These are phyloP conservation scores for Pleurozium schreberi DNA, from an alignment of 225 moss, liverwort and hornwort genomes.

Conservation along the genomic window DNA sequence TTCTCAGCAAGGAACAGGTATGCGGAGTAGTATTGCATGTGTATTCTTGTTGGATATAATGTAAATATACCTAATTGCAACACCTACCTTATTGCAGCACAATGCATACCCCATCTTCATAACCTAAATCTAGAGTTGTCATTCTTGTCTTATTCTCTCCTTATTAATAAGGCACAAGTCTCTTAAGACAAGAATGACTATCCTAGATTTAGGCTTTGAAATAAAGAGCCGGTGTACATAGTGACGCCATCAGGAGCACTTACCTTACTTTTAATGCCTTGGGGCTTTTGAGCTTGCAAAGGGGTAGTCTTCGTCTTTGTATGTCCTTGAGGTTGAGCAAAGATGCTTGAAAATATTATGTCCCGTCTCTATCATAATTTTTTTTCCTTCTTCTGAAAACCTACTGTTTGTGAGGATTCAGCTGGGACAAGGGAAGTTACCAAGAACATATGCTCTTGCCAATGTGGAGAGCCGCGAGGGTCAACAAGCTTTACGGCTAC, in stretches of 20 bases:
- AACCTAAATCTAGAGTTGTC: background rate
- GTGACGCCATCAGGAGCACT: background rate
- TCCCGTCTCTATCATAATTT: background rate
- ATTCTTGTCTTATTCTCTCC: background rate
- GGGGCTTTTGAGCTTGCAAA: background rate
- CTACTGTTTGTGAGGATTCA: conserved; percentile 5
- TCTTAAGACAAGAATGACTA: background rate
- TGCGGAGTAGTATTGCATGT: background rate
- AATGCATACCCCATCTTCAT: background rate
- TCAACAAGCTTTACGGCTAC: conserved; percentile 66
- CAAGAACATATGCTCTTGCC: conserved; percentile 74
- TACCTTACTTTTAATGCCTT: background rate
- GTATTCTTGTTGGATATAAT: background rate
- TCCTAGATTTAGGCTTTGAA: background rate
- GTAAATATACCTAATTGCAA: background rate
- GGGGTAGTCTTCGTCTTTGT: background rate
- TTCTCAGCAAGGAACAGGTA: conserved; percentile 96
- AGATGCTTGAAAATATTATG: background rate
- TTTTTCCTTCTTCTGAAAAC: background rate
- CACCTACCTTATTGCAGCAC: background rate
- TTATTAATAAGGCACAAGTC: background rate
- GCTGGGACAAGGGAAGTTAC: conserved; percentile 56
- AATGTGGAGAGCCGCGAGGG: conserved; percentile 84
- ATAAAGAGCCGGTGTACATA: background rate
- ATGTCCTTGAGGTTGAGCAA: background rate